Percentiles rank a stretch among this genome's conserved stretches.
Conservation (phyloP, 495 filamentous ascomycete species). For the Penicillium simplicissimum region DNA sequence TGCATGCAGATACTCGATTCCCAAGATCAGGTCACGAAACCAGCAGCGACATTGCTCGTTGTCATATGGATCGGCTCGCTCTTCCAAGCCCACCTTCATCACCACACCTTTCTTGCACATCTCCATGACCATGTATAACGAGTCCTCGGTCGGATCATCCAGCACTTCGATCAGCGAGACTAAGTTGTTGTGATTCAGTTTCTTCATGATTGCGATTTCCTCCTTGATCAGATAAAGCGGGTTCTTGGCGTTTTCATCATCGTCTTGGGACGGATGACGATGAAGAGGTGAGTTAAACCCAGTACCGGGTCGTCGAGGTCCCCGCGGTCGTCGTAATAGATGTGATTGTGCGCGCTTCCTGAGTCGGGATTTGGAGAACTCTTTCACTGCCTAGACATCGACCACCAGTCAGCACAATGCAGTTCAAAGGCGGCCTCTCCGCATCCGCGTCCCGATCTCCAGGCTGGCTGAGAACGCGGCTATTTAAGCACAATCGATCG, state of each 20-base stretch:
- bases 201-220: constrained; percentile 99
- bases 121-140: constrained; percentile 96
- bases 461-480: no score
- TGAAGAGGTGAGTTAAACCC: constrained; percentile 67
- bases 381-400: constrained; percentile 77
- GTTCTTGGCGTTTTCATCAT: constrained; percentile 65
- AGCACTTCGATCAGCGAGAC: constrained; percentile 92
- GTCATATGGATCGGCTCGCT: constrained; percentile 78
- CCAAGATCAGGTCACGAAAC: constrained; percentile 94
- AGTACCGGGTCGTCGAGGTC: constrained; percentile 51
- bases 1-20: constrained; percentile 93
- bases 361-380: constrained; percentile 91
- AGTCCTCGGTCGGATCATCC: constrained; percentile 93
- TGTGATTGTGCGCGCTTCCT: constrained; percentile 93
- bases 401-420: neutral
- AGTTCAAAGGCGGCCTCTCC: neutral
- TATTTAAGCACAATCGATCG: neutral
- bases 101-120: constrained; percentile 98
- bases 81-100: constrained; percentile 93
- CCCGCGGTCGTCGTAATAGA: constrained; percentile 71
- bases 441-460: neutral
- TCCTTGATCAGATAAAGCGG: constrained; percentile 87
- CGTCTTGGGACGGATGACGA: constrained; percentile 48
- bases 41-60: constrained; percentile 82
- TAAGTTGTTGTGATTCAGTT: constrained; percentile 89